phyloP scores from a whole-genome alignment of 2,329 filamentous ascomycete genomes.

The Trichophyton rubrum region DNA sequence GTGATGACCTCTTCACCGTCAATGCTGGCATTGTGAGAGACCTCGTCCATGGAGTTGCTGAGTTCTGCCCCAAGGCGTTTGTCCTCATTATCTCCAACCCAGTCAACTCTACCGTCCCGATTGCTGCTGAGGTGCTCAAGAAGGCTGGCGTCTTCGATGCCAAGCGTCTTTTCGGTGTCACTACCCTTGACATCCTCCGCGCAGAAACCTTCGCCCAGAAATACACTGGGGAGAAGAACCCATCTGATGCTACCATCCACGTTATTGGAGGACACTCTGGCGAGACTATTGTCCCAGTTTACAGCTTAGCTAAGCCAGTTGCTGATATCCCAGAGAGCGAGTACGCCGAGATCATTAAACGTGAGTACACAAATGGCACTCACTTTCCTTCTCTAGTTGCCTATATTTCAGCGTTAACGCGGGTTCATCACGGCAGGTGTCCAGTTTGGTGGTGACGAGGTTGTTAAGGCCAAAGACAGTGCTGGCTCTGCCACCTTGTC shows the following conservation, averaged over 20 bases:
- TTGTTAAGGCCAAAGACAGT: slow-evolving; percentile 89
- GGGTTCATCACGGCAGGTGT: slow-evolving; percentile 41
- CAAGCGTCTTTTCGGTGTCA: slow-evolving; percentile 94
- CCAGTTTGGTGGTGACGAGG: slow-evolving; percentile 95
- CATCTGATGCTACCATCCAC: slow-evolving; percentile 70
- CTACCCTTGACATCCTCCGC: slow-evolving; percentile 94
- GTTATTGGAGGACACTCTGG: slow-evolving; percentile 96
- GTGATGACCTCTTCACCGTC: slow-evolving; percentile 99
- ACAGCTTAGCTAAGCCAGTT: slow-evolving; percentile 75
- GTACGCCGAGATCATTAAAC: slow-evolving; percentile 80
- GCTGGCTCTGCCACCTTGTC: slow-evolving; percentile 81
- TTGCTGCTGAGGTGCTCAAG: slow-evolving; percentile 95
- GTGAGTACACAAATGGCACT: slow-evolving; percentile 33
- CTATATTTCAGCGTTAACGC: slow-evolving; percentile 1
- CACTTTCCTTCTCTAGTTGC: background rate
- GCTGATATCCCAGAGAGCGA: slow-evolving; percentile 78
- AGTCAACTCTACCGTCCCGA: slow-evolving; percentile 97
- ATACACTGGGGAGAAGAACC: slow-evolving; percentile 68
- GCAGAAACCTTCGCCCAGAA: slow-evolving; percentile 92
- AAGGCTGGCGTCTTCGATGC: slow-evolving; percentile 84
- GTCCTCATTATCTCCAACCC: slow-evolving; percentile 98
- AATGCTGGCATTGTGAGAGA: slow-evolving; percentile 97
- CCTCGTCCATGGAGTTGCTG: slow-evolving; percentile 74
- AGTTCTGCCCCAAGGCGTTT: slow-evolving; percentile 83
- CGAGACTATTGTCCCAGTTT: slow-evolving; percentile 93